Evolutionary conservation across 345 rosid genomes (phyloP), one percentile per base, ranked within the genome.

Genomic region (Populus davidiana): DNA sequence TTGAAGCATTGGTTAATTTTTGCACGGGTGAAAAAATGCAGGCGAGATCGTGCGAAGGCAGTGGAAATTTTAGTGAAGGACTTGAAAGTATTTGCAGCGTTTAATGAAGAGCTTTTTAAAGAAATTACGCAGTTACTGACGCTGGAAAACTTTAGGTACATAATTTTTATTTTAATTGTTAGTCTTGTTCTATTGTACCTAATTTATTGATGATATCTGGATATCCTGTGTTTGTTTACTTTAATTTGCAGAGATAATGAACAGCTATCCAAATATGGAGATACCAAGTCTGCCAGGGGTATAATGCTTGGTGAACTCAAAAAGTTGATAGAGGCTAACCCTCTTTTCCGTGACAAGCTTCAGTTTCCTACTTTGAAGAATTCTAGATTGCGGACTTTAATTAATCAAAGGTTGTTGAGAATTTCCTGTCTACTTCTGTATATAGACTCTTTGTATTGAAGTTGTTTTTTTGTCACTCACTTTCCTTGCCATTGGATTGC

Each of bases 261-360:
- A 81, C 97, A 90, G 76, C 90, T 90, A 63, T 93, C 98, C 1
- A 93, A 91, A 76, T 90, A 93, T 56, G 94, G 98, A 23, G 98
- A 93, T 79, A 88, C 92, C 14, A 91, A 90, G 82, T 88, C 98
- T 47, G 95, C 97, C 67, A 92, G 97, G 87, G 81, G 86, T 75
- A 88, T 91, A 77, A 93, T 92, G 98, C 91, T 91, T 71, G 89
- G 85, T 43, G 98, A 93, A 80, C 81, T 93, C 74, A 93, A 90
- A 79, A 93, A 91, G 82, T 84, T 92, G 84, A 90, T 91, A 67
- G 96, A 91, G 86, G 96, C 93, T 39, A 91, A 91, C 69, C 96
- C 96, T 23, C 88, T 93, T 77, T 93, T 93, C 81, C 98, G 95
- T 3, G 97, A 93, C 72, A 93, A 93, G 86, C 93, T 91, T 85